phyloP scores from a whole-genome alignment of 2,329 filamentous ascomycete genomes.

The Corinectria fuckeliana region DNA sequence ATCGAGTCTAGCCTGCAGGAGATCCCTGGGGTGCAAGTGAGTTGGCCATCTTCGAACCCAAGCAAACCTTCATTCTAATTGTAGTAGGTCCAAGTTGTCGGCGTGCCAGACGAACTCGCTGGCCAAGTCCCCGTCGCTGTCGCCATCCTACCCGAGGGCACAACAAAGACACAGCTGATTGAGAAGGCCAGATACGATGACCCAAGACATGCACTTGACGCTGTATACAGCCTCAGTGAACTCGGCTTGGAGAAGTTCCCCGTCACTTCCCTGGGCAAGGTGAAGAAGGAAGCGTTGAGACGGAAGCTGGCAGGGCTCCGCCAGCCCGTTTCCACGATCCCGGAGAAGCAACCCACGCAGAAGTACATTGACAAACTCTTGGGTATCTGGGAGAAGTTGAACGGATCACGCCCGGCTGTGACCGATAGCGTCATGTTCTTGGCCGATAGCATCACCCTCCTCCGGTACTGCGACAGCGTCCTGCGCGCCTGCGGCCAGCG shows the following conservation, averaged over 20 bases:
- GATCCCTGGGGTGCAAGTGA: constrained; percentile 41
- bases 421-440: constrained; percentile 39
- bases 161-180: constrained; percentile 42
- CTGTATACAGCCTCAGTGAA: constrained; percentile 50
- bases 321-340: not conserved
- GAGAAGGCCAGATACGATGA: constrained; percentile 43
- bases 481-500: constrained; percentile 35
- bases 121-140: constrained; percentile 57
- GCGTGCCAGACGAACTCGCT: constrained; percentile 51
- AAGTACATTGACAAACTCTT: constrained; percentile 30
- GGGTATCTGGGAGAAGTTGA: constrained; percentile 41
- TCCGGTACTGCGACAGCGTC: constrained; percentile 46
- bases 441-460: constrained; percentile 47
- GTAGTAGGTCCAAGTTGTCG: constrained; percentile 49
- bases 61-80: constrained; percentile 9
- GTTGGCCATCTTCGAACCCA: not conserved
- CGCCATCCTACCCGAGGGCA: constrained; percentile 42
- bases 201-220: constrained; percentile 47
- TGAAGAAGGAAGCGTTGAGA: constrained; percentile 49
- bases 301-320: constrained; percentile 28
- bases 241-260: constrained; percentile 48
- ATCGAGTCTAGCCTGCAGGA: constrained; percentile 47
- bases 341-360: not conserved
- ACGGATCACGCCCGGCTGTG: constrained; percentile 34
- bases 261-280: constrained; percentile 52